Conservation (phyloP, 2,329 filamentous ascomycete genomes). For the Venturia nashicola region DNA sequence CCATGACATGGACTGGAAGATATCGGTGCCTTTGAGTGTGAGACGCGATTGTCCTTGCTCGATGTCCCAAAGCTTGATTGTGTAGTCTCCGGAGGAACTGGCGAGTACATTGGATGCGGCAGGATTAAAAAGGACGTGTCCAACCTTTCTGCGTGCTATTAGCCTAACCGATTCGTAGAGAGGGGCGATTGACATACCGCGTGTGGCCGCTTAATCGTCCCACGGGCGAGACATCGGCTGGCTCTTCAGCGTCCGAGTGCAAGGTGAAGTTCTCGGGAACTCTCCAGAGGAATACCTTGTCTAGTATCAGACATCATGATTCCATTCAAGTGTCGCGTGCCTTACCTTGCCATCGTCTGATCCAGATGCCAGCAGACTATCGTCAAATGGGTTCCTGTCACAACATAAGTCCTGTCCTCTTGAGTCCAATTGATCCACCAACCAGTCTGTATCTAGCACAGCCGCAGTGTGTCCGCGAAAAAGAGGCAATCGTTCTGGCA, state of each 20-base stretch:
- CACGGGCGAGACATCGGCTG: constrained; percentile 67
- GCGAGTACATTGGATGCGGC: constrained; percentile 91
- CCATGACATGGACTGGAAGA: constrained; percentile 93
- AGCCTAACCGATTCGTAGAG: not conserved
- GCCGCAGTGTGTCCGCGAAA: constrained; percentile 94
- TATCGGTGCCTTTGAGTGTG: constrained; percentile 74
- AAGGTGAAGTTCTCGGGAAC: constrained; percentile 82
- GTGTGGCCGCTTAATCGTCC: constrained; percentile 78
- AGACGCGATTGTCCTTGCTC: constrained; percentile 62
- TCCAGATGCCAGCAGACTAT: constrained; percentile 80
- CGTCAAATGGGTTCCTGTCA: constrained; percentile 85
- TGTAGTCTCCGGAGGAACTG: constrained; percentile 88
- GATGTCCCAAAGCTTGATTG: constrained; percentile 92
- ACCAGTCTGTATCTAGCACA: constrained; percentile 97
- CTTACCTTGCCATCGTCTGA: constrained; percentile 90
- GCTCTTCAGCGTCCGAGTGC: constrained; percentile 71
- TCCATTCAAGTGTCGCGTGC: constrained; percentile 21
- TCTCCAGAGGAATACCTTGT: constrained; percentile 76
- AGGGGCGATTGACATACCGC: constrained; percentile 41
- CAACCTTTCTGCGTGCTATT: constrained; percentile 62
- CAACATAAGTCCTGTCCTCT: constrained; percentile 15
- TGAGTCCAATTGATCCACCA: constrained; percentile 11
- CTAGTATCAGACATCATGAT: constrained; percentile 17
- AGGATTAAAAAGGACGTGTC: constrained; percentile 96
- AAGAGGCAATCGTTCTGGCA: constrained; percentile 84